Percentiles rank a stretch among this genome's conserved stretches.
Evolutionary conservation across 225 moss, liverwort and hornwort species (phyloP).

Genomic region (Ulota crispa): DNA sequence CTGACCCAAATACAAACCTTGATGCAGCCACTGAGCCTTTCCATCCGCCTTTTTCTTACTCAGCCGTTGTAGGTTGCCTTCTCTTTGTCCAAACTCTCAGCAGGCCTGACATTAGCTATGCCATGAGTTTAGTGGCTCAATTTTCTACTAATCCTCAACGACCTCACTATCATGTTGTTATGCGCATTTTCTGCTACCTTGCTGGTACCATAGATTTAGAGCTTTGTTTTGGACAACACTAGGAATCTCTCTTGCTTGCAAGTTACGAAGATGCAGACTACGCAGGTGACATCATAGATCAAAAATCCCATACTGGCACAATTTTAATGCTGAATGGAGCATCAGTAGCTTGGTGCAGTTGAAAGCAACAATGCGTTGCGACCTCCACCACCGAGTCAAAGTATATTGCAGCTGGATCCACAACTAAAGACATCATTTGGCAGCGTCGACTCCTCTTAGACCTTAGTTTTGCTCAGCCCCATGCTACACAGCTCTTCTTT

Average conservation of each 20-base stretch:
- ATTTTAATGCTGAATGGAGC: background rate
- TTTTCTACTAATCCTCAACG: background rate
- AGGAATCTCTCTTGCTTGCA: accelerated
- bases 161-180: background rate
- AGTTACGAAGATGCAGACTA: background rate
- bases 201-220: background rate
- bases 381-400: background rate
- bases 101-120: background rate
- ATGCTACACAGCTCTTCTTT: background rate
- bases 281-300: background rate
- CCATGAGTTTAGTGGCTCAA: background rate
- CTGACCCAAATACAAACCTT: background rate
- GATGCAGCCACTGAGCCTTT: accelerated
- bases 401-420: background rate
- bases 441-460: background rate
- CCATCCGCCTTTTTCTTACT: accelerated
- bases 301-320: background rate
- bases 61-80: accelerated
- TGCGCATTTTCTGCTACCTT: background rate
- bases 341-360: background rate
- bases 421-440: background rate
- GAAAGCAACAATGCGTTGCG: background rate
- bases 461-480: accelerated
- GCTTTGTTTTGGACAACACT: background rate
- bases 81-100: background rate